Evolutionary conservation across 108 stramenopile species (phyloP), one percentile per base, ranked within the genome.

Genomic region (Discostella pseudostelligera): DNA sequence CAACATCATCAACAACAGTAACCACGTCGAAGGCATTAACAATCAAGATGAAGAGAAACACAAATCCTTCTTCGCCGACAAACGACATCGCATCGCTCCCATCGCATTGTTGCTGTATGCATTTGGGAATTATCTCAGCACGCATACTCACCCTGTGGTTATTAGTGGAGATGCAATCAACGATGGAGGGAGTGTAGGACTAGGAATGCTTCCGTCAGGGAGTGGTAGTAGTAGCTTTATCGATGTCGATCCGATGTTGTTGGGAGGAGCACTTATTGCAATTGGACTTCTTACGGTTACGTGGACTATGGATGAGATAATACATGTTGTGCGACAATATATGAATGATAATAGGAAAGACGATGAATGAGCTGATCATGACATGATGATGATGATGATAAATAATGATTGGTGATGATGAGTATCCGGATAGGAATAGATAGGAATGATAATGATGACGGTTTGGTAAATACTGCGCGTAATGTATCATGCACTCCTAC

Each of bases 231-330:
- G 42, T 14, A 39, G 43, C 4, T 17, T 40, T 21, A 39, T 73
- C 2, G 7, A 42, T 39, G 42, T 73, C 35, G 72, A 73, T 53
- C 72, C 57, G 4, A 59, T 65, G 47, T 59, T 73, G 53, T 56
- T 56, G 3, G 72, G 64, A 13, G 46, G 49, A 0, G 35, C 64
- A 0, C 39, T 73, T 8, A 65, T 73, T 35, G 72, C 56, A 5
- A 17, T 17, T 13, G 72, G 72, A 9, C 37, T 73, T 26, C 40
- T 53, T 25, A 43, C 65, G 50, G 47, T 73, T 21, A 73, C 49
- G 39, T 65, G 63, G 63, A 73, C 56, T 32, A 64, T 73, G 42
- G 49, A 65, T 45, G 49, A 49, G 36, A 49, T 62, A 16, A 57
- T 64, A 2, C n/a, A 16, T 43, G 42, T 12, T n/a, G n/a, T 12